Base-by-base conservation (phyloP, 306 rosid species). In the Glycyrrhiza uralensis region DNA sequence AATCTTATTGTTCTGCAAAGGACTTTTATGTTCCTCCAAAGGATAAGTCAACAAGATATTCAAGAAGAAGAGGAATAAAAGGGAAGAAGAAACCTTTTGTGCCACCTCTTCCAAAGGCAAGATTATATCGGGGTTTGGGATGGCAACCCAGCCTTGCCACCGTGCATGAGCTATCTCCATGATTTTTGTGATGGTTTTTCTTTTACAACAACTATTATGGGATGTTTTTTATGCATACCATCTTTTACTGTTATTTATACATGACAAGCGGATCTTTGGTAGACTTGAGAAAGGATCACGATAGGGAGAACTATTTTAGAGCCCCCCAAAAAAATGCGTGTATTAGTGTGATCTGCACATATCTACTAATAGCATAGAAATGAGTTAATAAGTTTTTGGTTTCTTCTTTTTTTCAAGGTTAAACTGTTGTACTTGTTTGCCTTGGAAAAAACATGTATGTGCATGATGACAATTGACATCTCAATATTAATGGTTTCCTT, bases 101-200 rank as follows among this genome's bases (percentile, higher is more conserved):
- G 23, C 84, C 90, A 28, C 97, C 97, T 64, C 82, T 87, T 49
- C 89, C 92, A 5, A 87, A 69, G 78, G 58, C 76, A 17, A 85
- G 72, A 80, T 0, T 73, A n/a, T 41, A 41, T 30, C 23, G 67
- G 78, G 79, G 72, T 58, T 55, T 77, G 5, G 67, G 26, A 19
- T 93, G 97, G 97, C 82, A 87, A 76, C 96, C 96, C 14, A 81
- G 86, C 74, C 89, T 92, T 26, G 71, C 75, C 54, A 76, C 90
- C 52, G 83, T 89, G 41, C 83, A 72, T 74, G 96, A 92, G 82
- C 66, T 92, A 58, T 92, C 96, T 79, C 87, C 86, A 17, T 88
- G 83, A 88, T 56, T 32, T 26, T 19, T 42, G 10, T 52, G n/a
- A 41, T 45, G 51, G 23, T 19, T 65, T 60, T 62, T 20, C 5